Evolutionary conservation across 225 moss, liverwort and hornwort species (phyloP).

Genomic region (Rhytidiadelphus loreus): DNA sequence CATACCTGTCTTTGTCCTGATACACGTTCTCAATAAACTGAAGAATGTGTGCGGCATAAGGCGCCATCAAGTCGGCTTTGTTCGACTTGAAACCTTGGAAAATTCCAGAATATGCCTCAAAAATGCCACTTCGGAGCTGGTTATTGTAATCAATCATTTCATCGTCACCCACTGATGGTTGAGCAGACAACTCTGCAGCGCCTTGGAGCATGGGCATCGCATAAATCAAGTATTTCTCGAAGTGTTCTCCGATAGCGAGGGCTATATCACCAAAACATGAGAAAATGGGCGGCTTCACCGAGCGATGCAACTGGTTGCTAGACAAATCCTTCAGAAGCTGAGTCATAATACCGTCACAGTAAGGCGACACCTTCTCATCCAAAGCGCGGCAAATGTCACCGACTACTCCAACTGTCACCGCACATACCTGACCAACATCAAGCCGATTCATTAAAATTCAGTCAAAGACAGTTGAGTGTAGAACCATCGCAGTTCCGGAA

Average conservation of each 20-base stretch:
- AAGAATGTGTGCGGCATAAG: slow-evolving; percentile 50
- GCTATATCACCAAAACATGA: slow-evolving; percentile 56
- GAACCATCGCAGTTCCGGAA: not conserved
- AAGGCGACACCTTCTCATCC: slow-evolving; percentile 44
- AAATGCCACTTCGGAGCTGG: slow-evolving; percentile 52
- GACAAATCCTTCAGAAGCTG: slow-evolving; percentile 54
- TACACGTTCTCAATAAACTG: slow-evolving; percentile 56
- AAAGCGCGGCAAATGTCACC: slow-evolving; percentile 53
- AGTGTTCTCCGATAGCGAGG: slow-evolving; percentile 49
- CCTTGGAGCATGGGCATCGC: slow-evolving; percentile 62
- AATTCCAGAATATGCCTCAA: slow-evolving; percentile 50
- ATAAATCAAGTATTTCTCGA: slow-evolving; percentile 47
- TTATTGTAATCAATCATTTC: slow-evolving; percentile 57
- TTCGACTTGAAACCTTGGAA: slow-evolving; percentile 56
- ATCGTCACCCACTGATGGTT: slow-evolving; percentile 46
- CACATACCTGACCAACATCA: slow-evolving; percentile 30
- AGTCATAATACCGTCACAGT: slow-evolving; percentile 51
- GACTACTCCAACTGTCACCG: slow-evolving; percentile 49
- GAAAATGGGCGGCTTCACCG: slow-evolving; percentile 52
- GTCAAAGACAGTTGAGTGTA: not conserved
- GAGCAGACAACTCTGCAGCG: slow-evolving; percentile 50
- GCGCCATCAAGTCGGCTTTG: slow-evolving; percentile 53
- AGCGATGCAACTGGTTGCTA: slow-evolving; percentile 53
- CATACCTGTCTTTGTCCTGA: slow-evolving; percentile 50
- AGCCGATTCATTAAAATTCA: not conserved